Conservation (phyloP, 768 basidiomycete species). For the Amanita muscaria region DNA sequence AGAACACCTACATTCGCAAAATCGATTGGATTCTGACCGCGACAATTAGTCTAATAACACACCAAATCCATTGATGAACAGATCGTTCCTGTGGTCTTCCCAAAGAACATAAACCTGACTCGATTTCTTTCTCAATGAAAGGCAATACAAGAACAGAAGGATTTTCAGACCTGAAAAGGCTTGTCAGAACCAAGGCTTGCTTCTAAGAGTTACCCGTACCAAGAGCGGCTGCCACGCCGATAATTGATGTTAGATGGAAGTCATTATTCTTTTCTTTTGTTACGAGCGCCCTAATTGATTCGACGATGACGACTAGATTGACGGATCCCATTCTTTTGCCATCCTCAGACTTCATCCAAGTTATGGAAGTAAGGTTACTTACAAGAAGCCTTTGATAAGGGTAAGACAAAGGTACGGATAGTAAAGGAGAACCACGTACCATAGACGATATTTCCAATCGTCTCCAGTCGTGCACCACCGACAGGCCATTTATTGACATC, state of each 20-base stretch:
- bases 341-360: conserved; percentile 23
- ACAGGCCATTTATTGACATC: conserved; percentile 89
- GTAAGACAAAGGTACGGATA: background rate
- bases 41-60: conserved; percentile 12
- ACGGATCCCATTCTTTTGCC: conserved; percentile 83
- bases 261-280: conserved; percentile 47
- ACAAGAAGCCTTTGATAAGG: conserved; percentile 39
- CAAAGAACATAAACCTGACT: conserved; percentile 93
- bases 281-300: conserved; percentile 68
- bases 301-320: conserved; percentile 85
- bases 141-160: conserved; percentile 81
- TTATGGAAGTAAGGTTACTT: conserved; percentile 10
- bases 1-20: conserved; percentile 49
- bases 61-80: conserved; percentile 81
- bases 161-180: conserved; percentile 63
- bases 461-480: conserved; percentile 83
- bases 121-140: conserved; percentile 64
- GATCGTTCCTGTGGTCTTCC: conserved; percentile 94
- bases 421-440: conserved; percentile 29
- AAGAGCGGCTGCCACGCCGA: conserved; percentile 77
- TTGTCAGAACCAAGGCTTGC: no score
- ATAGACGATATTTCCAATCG: conserved; percentile 83
- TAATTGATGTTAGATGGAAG: conserved; percentile 75
- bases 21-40: background rate
- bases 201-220: no score